These are phyloP conservation scores for Gossypium australe DNA, from an alignment of 345 rosid genomes.

Conservation along the genomic window DNA sequence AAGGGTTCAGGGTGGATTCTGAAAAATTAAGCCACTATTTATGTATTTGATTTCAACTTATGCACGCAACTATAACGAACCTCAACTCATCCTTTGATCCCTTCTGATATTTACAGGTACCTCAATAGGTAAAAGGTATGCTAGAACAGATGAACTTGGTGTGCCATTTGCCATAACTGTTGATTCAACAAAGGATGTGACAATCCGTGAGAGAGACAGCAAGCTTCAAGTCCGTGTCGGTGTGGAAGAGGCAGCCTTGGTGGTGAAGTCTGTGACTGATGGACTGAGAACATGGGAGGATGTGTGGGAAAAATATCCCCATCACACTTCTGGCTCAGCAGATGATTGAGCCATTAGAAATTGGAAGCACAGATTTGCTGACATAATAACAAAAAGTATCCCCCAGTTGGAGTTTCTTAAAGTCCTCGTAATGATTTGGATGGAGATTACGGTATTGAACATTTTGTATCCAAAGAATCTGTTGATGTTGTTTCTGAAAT, in stretches of 20 bases:
- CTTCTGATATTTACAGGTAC: slow-evolving; percentile 44
- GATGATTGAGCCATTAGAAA: slow-evolving; percentile 30
- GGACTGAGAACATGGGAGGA: slow-evolving; percentile 75
- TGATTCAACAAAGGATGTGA: slow-evolving; percentile 59
- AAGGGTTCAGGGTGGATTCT: no score
- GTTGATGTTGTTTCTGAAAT: neutral
- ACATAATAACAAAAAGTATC: neutral
- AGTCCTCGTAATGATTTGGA: neutral
- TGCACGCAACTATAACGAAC: neutral
- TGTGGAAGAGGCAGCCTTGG: slow-evolving; percentile 57
- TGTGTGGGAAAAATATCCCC: slow-evolving; percentile 67
- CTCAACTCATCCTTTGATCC: neutral
- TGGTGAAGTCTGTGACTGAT: slow-evolving; percentile 57
- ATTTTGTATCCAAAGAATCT: neutral
- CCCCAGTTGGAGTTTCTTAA: neutral
- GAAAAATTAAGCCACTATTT: no score
- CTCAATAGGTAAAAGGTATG: slow-evolving; percentile 89
- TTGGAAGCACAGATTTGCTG: neutral
- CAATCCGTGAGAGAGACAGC: slow-evolving; percentile 91
- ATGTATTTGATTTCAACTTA: neutral
- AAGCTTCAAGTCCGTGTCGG: slow-evolving; percentile 79
- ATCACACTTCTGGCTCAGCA: slow-evolving; percentile 51
- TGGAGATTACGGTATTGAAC: neutral
- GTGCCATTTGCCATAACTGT: slow-evolving; percentile 95
- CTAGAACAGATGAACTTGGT: slow-evolving; percentile 91